phyloP scores from a whole-genome alignment of 305 asterid species.

The Fraxinus sp. region DNA sequence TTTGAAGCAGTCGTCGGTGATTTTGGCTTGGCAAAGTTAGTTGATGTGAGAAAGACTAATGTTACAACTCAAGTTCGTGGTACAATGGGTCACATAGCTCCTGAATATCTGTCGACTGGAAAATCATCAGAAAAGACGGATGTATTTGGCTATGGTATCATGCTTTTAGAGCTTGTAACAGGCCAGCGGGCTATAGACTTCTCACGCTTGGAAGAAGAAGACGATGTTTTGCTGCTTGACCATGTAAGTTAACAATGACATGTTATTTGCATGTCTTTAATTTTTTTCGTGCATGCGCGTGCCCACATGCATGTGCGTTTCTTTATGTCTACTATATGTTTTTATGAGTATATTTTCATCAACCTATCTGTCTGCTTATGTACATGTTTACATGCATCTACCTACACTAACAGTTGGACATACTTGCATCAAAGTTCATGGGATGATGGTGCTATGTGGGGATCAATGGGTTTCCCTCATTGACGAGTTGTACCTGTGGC shows the following conservation, averaged over 20 bases:
- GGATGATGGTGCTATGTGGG: background rate
- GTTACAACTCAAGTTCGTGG: conserved; percentile 94
- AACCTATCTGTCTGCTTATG: background rate
- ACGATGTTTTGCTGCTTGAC: conserved; percentile 85
- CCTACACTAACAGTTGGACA: background rate
- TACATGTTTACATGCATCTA: background rate
- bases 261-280: background rate
- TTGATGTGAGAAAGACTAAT: conserved; percentile 74
- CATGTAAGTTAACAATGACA: conserved; percentile 48
- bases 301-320: background rate
- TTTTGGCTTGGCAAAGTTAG: conserved; percentile 86
- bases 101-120: conserved; percentile 83
- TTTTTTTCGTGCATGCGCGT: background rate
- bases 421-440: background rate
- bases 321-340: background rate
- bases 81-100: conserved; percentile 94
- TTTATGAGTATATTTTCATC: background rate
- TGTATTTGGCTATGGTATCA: conserved; percentile 84
- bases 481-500: background rate
- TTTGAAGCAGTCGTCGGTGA: conserved; percentile 93
- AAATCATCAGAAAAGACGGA: conserved; percentile 82
- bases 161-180: conserved; percentile 81
- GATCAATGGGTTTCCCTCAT: background rate
- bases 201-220: conserved; percentile 92
- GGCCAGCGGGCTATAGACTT: conserved; percentile 94